Conservation (phyloP, 2,329 filamentous ascomycete genomes). For the Penicillium sp. region DNA sequence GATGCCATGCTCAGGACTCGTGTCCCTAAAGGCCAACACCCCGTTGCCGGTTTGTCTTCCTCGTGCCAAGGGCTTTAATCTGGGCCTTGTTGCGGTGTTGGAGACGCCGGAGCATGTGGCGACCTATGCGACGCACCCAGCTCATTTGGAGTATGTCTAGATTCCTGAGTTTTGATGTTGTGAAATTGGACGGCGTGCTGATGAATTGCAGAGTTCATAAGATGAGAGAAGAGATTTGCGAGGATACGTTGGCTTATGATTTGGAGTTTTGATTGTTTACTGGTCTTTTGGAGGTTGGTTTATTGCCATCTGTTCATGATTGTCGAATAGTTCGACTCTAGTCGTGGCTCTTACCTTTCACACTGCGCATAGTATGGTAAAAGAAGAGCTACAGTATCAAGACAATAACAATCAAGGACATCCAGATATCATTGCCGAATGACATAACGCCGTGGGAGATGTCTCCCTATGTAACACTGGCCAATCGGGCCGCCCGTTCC, state of each 20-base stretch:
- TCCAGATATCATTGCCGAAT: slow-evolving; percentile 10
- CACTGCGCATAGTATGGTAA: too few relatives aligned
- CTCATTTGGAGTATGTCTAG: slow-evolving; percentile 42
- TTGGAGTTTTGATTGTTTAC: slow-evolving; percentile 31
- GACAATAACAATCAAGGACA: neutral
- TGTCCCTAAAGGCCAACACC: slow-evolving; percentile 33
- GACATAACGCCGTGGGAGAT: slow-evolving; percentile 19
- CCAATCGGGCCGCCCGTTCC: slow-evolving; percentile 18
- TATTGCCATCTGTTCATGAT: neutral
- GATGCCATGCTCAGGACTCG: slow-evolving; percentile 28
- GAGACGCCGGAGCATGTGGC: slow-evolving; percentile 41
- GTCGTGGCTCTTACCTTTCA: too few relatives aligned
- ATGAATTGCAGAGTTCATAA: slow-evolving; percentile 32
- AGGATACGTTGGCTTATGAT: slow-evolving; percentile 42
- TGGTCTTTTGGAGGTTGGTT: neutral
- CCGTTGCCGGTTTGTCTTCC: slow-evolving; percentile 39
- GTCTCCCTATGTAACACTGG: slow-evolving; percentile 15
- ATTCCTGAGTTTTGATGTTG: neutral
- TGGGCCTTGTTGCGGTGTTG: slow-evolving; percentile 44
- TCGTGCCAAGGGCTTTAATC: slow-evolving; percentile 43
- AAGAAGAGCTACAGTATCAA: too few relatives aligned
- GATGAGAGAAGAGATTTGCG: slow-evolving; percentile 38
- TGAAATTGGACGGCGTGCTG: slow-evolving; percentile 2
- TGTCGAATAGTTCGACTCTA: too few relatives aligned
- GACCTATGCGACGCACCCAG: slow-evolving; percentile 43